These are phyloP conservation scores for Closterium sp. DNA, from an alignment of 139 green algal genomes.

Conservation along the genomic window DNA sequence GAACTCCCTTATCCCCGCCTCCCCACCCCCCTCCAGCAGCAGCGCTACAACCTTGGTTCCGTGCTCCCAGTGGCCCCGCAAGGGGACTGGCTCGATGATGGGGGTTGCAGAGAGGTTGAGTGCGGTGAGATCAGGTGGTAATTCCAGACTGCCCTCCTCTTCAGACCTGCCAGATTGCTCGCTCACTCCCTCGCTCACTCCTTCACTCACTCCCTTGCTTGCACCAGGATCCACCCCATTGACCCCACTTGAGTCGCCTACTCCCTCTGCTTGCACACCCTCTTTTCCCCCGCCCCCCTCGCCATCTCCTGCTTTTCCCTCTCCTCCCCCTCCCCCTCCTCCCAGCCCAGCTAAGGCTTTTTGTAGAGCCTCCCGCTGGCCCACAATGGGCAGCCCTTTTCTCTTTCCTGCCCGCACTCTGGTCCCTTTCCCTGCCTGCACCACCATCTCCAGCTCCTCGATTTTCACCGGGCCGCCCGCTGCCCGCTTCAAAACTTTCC, in stretches of 20 bases:
- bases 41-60: constrained; percentile 28
- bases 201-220: background rate
- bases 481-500: background rate
- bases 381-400: background rate
- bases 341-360: background rate
- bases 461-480: background rate
- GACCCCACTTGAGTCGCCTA: no score
- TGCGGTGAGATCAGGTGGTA: background rate
- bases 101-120: no score
- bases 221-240: background rate
- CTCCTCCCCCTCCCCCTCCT: constrained; percentile 10
- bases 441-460: background rate
- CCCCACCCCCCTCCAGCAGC: constrained; percentile 20
- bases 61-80: constrained; percentile 28
- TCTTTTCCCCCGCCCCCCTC: background rate
- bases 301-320: background rate
- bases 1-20: constrained; percentile 35
- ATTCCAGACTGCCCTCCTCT: background rate
- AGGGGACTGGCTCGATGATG: no score
- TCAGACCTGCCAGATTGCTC: background rate
- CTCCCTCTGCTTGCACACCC: no score
- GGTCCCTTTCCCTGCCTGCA: background rate
- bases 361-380: background rate
- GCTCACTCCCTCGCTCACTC: background rate
- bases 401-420: background rate